phyloP scores from a whole-genome alignment of 805 yeast genomes.

The Barnettozyma siamensis region DNA sequence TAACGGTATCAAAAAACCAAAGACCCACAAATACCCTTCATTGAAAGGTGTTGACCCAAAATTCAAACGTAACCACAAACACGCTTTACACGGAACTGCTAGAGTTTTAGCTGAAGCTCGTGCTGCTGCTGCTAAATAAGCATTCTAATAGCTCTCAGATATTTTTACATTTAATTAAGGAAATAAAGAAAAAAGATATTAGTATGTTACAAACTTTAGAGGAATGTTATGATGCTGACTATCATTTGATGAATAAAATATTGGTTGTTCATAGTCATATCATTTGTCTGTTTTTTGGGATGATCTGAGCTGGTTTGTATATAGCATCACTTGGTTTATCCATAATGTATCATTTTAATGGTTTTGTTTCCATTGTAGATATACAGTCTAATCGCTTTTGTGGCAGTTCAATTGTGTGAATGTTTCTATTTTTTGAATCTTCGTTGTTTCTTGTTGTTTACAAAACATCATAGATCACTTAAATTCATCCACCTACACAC shows the following conservation, averaged over 20 bases:
- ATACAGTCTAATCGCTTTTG: no score
- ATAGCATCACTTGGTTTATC: constrained; percentile 6
- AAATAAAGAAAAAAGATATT: neutral
- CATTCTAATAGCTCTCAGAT: neutral
- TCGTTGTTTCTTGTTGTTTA: no score
- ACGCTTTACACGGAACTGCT: constrained; percentile 96
- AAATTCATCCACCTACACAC: no score
- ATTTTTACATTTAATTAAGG: neutral
- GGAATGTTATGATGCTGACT: constrained; percentile 1
- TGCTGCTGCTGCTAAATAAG: constrained; percentile 35
- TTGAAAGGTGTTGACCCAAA: constrained; percentile 98
- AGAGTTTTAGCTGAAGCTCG: constrained; percentile 84
- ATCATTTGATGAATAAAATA: neutral
- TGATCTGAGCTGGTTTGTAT: constrained; percentile 3
- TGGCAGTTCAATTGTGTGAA: no score
- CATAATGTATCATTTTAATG: constrained; percentile 24
- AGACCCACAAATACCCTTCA: constrained; percentile 96
- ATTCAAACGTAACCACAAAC: constrained; percentile 99
- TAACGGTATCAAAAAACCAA: constrained; percentile 99
- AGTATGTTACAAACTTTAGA: neutral
- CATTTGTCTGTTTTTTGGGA: constrained; percentile 11
- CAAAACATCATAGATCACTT: no score
- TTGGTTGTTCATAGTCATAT: neutral
- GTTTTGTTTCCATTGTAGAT: constrained; percentile 3
- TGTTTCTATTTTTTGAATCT: no score